phyloP scores from a whole-genome alignment of 805 yeast genomes.

The Cyberlindnera saturnus region DNA sequence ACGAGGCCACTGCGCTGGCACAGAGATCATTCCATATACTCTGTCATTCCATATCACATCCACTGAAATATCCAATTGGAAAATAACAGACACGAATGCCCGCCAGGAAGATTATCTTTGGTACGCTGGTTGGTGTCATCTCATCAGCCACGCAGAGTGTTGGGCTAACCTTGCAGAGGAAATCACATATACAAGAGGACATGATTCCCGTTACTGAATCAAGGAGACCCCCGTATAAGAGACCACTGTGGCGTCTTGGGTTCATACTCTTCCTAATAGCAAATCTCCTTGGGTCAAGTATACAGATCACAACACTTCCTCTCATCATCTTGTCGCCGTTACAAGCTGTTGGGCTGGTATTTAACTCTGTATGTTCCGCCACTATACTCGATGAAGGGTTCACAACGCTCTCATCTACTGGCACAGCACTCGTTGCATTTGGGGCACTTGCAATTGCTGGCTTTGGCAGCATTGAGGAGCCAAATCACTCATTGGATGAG shows the following conservation, averaged over 20 bases:
- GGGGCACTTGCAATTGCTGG: slow-evolving; percentile 80
- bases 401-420: slow-evolving; percentile 48
- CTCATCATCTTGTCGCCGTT: slow-evolving; percentile 73
- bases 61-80: too few species aligned
- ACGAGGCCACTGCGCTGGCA: too few species aligned
- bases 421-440: slow-evolving; percentile 59
- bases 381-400: slow-evolving; percentile 63
- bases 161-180: slow-evolving; percentile 77
- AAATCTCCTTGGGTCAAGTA: slow-evolving; percentile 73
- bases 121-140: slow-evolving; percentile 63
- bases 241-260: slow-evolving; percentile 71
- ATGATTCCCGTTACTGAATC: slow-evolving; percentile 15
- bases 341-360: slow-evolving; percentile 84
- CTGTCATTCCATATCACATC: too few species aligned
- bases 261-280: slow-evolving; percentile 63
- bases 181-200: slow-evolving; percentile 55
- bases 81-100: not conserved
- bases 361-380: slow-evolving; percentile 71
- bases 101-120: slow-evolving; percentile 36
- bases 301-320: slow-evolving; percentile 81
- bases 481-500: slow-evolving; percentile 43
- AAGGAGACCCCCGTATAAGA: slow-evolving; percentile 31
- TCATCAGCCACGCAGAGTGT: slow-evolving; percentile 77
- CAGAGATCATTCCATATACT: too few species aligned
- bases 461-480: slow-evolving; percentile 56